These are phyloP conservation scores for Stachybotrys chlorohalonatus DNA, from an alignment of 2,329 filamentous ascomycete species.

Conservation along the genomic window DNA sequence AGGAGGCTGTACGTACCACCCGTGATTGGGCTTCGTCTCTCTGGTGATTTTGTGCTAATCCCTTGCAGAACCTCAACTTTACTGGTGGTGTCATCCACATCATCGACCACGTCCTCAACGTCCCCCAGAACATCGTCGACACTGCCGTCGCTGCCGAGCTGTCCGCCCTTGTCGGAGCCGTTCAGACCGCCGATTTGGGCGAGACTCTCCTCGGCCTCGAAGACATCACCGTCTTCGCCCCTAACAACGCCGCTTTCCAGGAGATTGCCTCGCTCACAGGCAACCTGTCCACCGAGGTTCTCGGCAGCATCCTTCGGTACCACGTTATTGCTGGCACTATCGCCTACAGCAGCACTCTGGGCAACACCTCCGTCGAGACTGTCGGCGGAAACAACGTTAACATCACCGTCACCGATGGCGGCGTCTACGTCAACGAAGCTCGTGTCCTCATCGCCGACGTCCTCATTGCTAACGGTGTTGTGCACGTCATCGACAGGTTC, in stretches of 20 bases:
- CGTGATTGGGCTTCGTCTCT: too few relatives aligned
- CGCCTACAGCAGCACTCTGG: slow-evolving; percentile 18
- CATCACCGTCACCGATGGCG: slow-evolving; percentile 17
- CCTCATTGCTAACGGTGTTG: background rate
- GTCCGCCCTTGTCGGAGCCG: slow-evolving; percentile 12
- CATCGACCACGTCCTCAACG: slow-evolving; percentile 36
- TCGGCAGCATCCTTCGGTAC: slow-evolving; percentile 46
- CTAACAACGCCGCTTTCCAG: slow-evolving; percentile 49
- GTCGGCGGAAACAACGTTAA: slow-evolving; percentile 26
- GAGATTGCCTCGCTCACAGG: slow-evolving; percentile 39
- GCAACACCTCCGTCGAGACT: slow-evolving; percentile 8
- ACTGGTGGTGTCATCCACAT: slow-evolving; percentile 38
- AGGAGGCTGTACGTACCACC: slow-evolving; percentile 15
- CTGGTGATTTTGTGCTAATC: background rate
- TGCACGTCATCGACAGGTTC: background rate
- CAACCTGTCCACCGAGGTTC: slow-evolving; percentile 33
- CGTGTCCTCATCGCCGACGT: background rate
- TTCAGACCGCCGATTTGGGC: slow-evolving; percentile 14
- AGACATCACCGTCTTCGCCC: slow-evolving; percentile 51
- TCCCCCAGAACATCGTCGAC: slow-evolving; percentile 20
- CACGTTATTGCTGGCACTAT: slow-evolving; percentile 50
- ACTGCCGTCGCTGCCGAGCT: slow-evolving; percentile 12
- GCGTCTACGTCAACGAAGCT: background rate
- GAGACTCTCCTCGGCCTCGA: slow-evolving; percentile 7
- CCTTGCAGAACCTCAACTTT: slow-evolving; percentile 28